Percentiles rank a stretch among this genome's conserved stretches.
Evolutionary conservation across 2,329 filamentous ascomycete species (phyloP).

Genomic region (Aspergillus ochraceoroseus): DNA sequence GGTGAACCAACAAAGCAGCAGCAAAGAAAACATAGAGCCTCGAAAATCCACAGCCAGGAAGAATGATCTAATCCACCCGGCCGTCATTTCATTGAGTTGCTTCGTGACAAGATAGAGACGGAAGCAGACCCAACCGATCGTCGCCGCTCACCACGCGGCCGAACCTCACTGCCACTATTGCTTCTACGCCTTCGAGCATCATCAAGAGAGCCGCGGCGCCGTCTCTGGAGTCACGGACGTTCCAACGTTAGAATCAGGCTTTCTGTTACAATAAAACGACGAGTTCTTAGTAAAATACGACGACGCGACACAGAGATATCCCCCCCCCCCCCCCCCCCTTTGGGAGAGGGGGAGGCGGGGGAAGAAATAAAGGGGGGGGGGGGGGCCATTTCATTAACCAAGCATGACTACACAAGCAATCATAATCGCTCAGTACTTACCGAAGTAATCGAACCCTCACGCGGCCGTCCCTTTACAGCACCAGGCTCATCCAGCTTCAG

Average conservation of each 20-base stretch:
- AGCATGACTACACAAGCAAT: constrained; percentile 23
- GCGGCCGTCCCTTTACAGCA: constrained; percentile 43
- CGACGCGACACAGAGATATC: constrained; percentile 23
- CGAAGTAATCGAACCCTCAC: constrained; percentile 45
- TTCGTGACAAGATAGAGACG: constrained; percentile 39
- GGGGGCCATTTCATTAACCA: constrained; percentile 23
- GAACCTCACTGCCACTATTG: constrained; percentile 41
- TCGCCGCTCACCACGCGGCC: constrained; percentile 38
- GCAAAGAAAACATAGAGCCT: constrained; percentile 28
- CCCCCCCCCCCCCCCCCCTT: constrained; percentile 2
- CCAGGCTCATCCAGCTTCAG: constrained; percentile 72
- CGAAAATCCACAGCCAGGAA: constrained; percentile 28
- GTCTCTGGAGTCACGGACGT: constrained; percentile 46
- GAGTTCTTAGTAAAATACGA: constrained; percentile 41
- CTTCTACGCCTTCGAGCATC: constrained; percentile 39
- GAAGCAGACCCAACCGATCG: constrained; percentile 38
- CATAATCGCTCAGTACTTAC: constrained; percentile 21
- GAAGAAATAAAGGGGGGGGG: too few relatives aligned
- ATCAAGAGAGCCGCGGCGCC: constrained; percentile 42
- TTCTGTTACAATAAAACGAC: constrained; percentile 36
- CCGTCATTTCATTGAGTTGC: constrained; percentile 41
- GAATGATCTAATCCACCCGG: constrained; percentile 20
- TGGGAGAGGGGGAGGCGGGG: too few relatives aligned
- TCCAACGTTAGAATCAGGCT: constrained; percentile 47
- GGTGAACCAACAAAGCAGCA: constrained; percentile 23